These are phyloP conservation scores for baker's yeast (Saccharomyces cerevisiae) DNA, from an alignment of 805 yeast species.

Conservation along the genomic window DNA sequence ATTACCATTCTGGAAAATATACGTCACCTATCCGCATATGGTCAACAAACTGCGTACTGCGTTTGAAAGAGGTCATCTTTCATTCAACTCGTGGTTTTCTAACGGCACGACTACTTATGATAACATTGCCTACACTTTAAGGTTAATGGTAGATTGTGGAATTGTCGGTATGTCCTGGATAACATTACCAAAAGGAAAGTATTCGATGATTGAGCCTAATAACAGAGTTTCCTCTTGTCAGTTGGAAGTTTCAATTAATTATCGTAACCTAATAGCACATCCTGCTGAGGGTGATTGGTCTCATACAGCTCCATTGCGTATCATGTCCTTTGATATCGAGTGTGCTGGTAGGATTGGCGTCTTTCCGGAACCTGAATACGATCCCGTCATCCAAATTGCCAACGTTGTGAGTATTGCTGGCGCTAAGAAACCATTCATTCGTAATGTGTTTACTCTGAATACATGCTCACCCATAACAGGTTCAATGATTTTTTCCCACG, in stretches of 20 bases:
- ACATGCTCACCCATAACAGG: slow-evolving; percentile 93
- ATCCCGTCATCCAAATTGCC: slow-evolving; percentile 95
- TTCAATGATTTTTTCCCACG: slow-evolving; percentile 71
- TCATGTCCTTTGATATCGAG: slow-evolving; percentile 92
- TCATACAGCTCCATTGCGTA: slow-evolving; percentile 85
- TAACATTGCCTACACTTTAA: slow-evolving; percentile 74
- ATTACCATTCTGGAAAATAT: slow-evolving; percentile 71
- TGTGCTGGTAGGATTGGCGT: slow-evolving; percentile 97
- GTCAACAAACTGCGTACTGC: slow-evolving; percentile 65
- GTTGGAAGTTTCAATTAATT: slow-evolving; percentile 68
- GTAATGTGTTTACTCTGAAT: slow-evolving; percentile 89
- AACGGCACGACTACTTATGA: slow-evolving; percentile 70
- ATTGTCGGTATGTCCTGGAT: slow-evolving; percentile 98
- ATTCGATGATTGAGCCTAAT: slow-evolving; percentile 37
- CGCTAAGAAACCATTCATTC: slow-evolving; percentile 67
- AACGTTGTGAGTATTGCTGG: slow-evolving; percentile 85
- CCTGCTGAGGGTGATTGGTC: slow-evolving; percentile 91
- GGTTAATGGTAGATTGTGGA: slow-evolving; percentile 87
- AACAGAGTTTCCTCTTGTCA: slow-evolving; percentile 68
- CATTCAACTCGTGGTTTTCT: slow-evolving; percentile 54
- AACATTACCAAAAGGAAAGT: slow-evolving; percentile 71
- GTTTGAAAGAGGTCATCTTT: slow-evolving; percentile 75
- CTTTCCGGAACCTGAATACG: slow-evolving; percentile 89
- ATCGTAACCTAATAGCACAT: slow-evolving; percentile 63
- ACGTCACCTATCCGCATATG: slow-evolving; percentile 54